A percentile compares a stretch with the other conserved stretches of the same genome.
Conservation (phyloP, 352 stramenopile species). For the Globisporangium middletonii region DNA sequence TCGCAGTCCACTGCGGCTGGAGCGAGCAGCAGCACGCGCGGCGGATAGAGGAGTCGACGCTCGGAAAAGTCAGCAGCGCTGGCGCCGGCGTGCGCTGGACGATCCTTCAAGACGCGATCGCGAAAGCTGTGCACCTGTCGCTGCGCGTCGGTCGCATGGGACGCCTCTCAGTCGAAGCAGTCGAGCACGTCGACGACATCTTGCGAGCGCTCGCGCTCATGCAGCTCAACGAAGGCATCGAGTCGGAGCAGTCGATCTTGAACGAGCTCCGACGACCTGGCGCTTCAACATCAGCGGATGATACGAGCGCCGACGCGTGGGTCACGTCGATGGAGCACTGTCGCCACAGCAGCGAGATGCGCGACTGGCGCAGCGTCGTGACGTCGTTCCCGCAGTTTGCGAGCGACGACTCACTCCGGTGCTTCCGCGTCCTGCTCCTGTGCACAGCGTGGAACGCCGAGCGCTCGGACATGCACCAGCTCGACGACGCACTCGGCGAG, state of each 20-base stretch:
- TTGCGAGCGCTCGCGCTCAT: slow-evolving; percentile 67
- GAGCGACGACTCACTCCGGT: slow-evolving; percentile 49
- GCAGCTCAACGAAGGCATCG: slow-evolving; percentile 66
- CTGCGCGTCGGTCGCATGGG: slow-evolving; percentile 58
- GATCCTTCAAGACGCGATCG: slow-evolving; percentile 67
- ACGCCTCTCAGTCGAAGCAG: slow-evolving; percentile 53
- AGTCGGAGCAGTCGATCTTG: slow-evolving; percentile 32
- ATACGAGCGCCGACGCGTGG: slow-evolving; percentile 41
- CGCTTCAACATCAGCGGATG: slow-evolving; percentile 9
- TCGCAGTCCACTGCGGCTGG: slow-evolving; percentile 62
- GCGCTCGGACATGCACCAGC: slow-evolving; percentile 78
- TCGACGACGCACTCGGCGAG: slow-evolving; percentile 67
- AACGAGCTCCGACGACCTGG: slow-evolving; percentile 10
- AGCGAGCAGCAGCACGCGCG: slow-evolving; percentile 62
- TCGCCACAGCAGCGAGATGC: slow-evolving; percentile 56
- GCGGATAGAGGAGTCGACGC: slow-evolving; percentile 59
- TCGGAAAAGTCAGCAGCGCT: slow-evolving; percentile 56
- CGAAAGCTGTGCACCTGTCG: slow-evolving; percentile 68
- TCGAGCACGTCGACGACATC: slow-evolving; percentile 78
- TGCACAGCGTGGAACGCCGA: slow-evolving; percentile 78
- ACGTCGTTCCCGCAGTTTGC: slow-evolving; percentile 56
- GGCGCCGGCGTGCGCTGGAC: slow-evolving; percentile 59
- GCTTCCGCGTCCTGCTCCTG: slow-evolving; percentile 56
- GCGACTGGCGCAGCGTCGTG: slow-evolving; percentile 52
- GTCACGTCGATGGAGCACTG: slow-evolving; percentile 60